Evolutionary conservation across 2,329 filamentous ascomycete genomes (phyloP), one percentile per base, ranked within the genome.

Genomic region (Geosmithia flava): DNA sequence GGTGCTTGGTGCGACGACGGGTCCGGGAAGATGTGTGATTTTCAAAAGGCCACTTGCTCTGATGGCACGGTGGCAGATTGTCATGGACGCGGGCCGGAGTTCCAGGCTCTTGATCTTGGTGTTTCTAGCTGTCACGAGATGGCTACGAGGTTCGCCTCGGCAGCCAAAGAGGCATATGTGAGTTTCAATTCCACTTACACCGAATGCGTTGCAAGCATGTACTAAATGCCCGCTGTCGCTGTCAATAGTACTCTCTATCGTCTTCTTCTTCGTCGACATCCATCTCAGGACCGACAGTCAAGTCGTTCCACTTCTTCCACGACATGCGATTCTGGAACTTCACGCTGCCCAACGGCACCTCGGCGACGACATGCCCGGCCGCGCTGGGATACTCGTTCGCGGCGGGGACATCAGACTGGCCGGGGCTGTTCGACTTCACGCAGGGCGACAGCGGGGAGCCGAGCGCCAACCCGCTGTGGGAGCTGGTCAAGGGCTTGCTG

Each of bases 301-400:
- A 83, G 58, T 83, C 86, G 0, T 85, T 94, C 59, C 91, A 97
- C 63, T 84, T 83, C 15, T 96, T 89, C 61, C 80, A 87, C 52
- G 79, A 96, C 62, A 83, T 96, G 71, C 79, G 82, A 5, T 78
- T 78, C 56, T 93, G 82, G 61, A 74, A 74, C 1, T 95, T 96
- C 59, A 63, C 68, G 3, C 78, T 90, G 1, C 75, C 82, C 0
- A 88, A 95, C 55, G 85, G 86, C 44, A 80, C 78, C 3, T 67
- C 67, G 29, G 85, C 81, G 7, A 72, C 68, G 46, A 95, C 90
- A 0, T 97, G 91, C 56, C 83, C 89, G 3, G 90, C 90, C 0
- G 88, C 89, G 0, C 69, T 97, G 51, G 91, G 91, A 6, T 95
- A 93, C 61, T 90, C 86, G 0, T 97, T 97, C 60, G 91, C 91